Conservation (phyloP, 441 rosid genomes). For the Syzygium malaccense region DNA sequence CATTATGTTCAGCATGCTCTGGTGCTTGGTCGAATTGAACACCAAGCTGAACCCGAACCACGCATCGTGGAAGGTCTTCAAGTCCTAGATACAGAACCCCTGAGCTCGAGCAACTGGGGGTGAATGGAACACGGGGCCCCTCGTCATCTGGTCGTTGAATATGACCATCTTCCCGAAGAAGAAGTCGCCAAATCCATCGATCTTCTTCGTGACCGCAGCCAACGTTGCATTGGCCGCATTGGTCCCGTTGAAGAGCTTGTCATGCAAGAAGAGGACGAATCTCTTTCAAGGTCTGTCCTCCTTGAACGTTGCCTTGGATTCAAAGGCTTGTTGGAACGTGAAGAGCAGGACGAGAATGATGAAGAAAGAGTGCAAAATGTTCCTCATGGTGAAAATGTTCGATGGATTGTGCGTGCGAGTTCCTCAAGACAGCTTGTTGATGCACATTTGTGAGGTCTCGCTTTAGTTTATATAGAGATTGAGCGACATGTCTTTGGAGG, state of each 20-base stretch:
- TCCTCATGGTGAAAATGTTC: background rate
- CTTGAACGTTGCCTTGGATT: background rate
- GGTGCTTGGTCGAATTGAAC: background rate
- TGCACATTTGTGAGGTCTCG: background rate
- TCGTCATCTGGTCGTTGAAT: background rate
- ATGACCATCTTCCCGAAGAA: background rate
- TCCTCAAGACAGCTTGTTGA: background rate
- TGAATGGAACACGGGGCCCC: background rate
- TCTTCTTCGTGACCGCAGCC: background rate
- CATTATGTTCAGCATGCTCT: background rate
- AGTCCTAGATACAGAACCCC: background rate
- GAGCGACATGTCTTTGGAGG: background rate
- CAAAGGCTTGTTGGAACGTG: background rate
- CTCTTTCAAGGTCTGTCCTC: background rate
- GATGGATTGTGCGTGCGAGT: background rate
- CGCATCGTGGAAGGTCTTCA: background rate
- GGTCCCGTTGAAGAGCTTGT: background rate
- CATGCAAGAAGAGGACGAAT: background rate
- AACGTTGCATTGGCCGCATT: constrained; percentile 24
- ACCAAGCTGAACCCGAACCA: background rate
- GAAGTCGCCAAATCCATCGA: constrained; percentile 12
- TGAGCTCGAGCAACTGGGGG: background rate
- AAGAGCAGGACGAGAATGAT: background rate
- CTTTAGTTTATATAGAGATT: background rate
- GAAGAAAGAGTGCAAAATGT: background rate